phyloP scores from a whole-genome alignment of 805 yeast genomes.

The Brettanomyces bruxellensis region DNA sequence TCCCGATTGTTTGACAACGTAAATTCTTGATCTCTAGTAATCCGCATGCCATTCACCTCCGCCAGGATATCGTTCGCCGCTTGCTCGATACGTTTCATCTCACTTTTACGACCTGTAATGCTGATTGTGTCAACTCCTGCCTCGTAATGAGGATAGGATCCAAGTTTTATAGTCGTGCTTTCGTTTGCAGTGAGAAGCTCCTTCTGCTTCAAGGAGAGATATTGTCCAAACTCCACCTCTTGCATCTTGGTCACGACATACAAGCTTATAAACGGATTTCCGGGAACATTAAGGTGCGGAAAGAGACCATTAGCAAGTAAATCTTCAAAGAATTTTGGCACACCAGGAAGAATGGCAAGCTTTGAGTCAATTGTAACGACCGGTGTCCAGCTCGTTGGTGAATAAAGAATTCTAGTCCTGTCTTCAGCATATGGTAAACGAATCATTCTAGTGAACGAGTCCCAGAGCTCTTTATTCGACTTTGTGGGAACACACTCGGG shows the following conservation, averaged over 20 bases:
- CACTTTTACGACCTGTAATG: constrained; percentile 48
- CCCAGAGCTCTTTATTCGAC: constrained; percentile 31
- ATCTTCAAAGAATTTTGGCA: constrained; percentile 61
- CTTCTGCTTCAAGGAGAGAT: constrained; percentile 44
- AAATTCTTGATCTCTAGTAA: constrained; percentile 50
- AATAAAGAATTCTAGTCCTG: constrained; percentile 36
- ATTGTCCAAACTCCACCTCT: constrained; percentile 64
- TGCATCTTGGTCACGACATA: constrained; percentile 52
- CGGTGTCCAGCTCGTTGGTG: constrained; percentile 73
- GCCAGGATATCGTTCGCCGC: constrained; percentile 33
- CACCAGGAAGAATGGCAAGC: constrained; percentile 74
- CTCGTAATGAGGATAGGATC: constrained; percentile 76
- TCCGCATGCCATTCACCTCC: constrained; percentile 38
- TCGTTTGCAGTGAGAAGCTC: constrained; percentile 9
- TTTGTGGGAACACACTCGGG: constrained; percentile 23
- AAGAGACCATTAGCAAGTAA: constrained; percentile 38
- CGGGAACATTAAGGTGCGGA: constrained; percentile 26
- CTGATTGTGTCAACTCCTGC: constrained; percentile 63
- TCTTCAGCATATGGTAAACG: constrained; percentile 42
- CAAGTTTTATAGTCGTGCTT: constrained; percentile 46
- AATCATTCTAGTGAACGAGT: constrained; percentile 74
- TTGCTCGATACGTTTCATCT: constrained; percentile 28
- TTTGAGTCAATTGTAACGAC: constrained; percentile 57
- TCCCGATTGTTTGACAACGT: constrained; percentile 5
- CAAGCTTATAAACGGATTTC: constrained; percentile 32